Conservation (phyloP, 805 yeast genomes). For the Starmerella riodocensis region DNA sequence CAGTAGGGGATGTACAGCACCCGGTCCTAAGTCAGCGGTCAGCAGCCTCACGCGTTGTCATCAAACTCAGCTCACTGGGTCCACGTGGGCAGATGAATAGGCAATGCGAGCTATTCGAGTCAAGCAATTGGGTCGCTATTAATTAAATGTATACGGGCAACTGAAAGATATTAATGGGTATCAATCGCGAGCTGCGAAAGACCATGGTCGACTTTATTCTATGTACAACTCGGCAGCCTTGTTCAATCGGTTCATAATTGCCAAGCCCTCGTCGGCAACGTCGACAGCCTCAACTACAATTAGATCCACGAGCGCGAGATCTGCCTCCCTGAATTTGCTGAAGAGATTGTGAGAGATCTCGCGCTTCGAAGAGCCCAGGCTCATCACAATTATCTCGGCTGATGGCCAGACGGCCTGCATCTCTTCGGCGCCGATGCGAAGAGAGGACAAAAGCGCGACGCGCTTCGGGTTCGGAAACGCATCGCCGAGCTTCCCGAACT, state of each 20-base stretch:
- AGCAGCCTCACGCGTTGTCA: too few species aligned
- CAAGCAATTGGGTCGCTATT: too few species aligned
- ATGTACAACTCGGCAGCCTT: slow-evolving; percentile 51
- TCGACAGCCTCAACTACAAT: slow-evolving; percentile 77
- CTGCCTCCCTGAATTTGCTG: slow-evolving; percentile 59
- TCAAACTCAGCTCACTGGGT: too few species aligned
- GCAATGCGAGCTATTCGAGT: too few species aligned
- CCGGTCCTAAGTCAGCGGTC: too few species aligned
- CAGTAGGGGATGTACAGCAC: too few species aligned
- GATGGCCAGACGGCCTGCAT: slow-evolving; percentile 9
- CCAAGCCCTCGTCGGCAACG: slow-evolving; percentile 71
- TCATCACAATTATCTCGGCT: slow-evolving; percentile 12
- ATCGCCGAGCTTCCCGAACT: slow-evolving; percentile 15
- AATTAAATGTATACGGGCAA: too few species aligned
- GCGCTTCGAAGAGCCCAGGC: slow-evolving; percentile 36
- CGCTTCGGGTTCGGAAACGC: not conserved
- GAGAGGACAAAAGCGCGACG: slow-evolving; percentile 37
- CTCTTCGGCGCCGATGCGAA: slow-evolving; percentile 24
- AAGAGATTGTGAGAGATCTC: slow-evolving; percentile 70
- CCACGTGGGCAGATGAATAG: too few species aligned
- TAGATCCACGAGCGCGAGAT: slow-evolving; percentile 49
- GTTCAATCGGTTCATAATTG: slow-evolving; percentile 79
- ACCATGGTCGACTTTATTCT: too few species aligned
- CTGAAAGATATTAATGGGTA: too few species aligned
- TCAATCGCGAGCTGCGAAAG: too few species aligned